Base-by-base conservation (phyloP, 768 basidiomycete species). In the Leccinum variicolor region DNA sequence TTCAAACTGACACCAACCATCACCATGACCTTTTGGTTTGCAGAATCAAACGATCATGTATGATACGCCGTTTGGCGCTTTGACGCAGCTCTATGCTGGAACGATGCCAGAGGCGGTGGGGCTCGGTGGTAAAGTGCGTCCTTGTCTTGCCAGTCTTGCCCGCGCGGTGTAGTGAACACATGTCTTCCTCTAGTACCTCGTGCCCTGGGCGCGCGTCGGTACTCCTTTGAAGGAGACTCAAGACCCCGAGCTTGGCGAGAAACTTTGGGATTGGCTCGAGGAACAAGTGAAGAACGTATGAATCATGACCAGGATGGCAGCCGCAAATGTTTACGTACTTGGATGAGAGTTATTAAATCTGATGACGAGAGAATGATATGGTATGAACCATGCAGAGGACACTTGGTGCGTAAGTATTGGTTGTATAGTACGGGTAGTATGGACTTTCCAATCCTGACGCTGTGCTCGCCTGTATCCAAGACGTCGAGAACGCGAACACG, bases 371-470 rank as follows among this genome's bases (percentile, higher is more conserved):
- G 4, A 39, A 39, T 17, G 36, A 36, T 15, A 34, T 34, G 34
- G 34, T 14, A 29, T 29, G 3, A 29, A 29, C 28, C 29, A 34
- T 15, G 15, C 15, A 6, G 6, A 34, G 34, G 29, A 31, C 0
- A 31, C 4, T 31, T 31, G 11, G 29, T 31, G 29, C 29, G 29
- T 11, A 31, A 31, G 29, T 31, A 31, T 31, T 31, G 29, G 29
- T 31, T 31, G 29, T 31, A 25, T 25, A 31, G 1, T 29, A 0
- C 10, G 11, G 11, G 29, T 31, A 13, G 29, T 31, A 31, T n/a
- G n/a, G 84, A 87, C 76, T 94, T 94, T 10, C 92, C 92, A 7
- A 94, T 72, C 1, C 93, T 92, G 14, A 94, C 87, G 0, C 92
- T 92, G 69, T 94, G 92, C 71, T 94, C 92, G 10, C 91, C 90